Evolutionary conservation across 106 monocot species (phyloP).

Genomic region (Vanilla planifolia): DNA sequence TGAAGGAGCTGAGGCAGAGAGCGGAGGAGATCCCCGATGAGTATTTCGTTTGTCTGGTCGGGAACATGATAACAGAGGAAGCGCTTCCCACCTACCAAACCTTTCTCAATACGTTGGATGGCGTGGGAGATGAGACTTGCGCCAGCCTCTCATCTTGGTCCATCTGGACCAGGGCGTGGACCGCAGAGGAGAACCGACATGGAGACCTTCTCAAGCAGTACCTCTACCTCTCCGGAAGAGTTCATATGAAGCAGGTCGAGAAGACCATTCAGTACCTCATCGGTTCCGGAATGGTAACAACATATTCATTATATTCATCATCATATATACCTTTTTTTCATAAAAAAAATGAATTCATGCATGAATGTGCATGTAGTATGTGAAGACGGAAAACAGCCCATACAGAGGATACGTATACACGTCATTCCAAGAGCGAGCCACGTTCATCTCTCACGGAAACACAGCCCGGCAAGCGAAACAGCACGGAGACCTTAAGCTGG

Average conservation of each 20-base stretch:
- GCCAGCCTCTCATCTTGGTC: constrained; percentile 12
- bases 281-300: constrained; percentile 11
- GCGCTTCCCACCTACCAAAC: constrained; percentile 5
- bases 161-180: constrained; percentile 7
- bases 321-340: not conserved
- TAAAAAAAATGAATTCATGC: not conserved
- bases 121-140: constrained; percentile 5
- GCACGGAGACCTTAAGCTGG: constrained; percentile 38
- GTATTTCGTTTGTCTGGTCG: constrained; percentile 2
- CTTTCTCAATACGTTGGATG: constrained; percentile 1
- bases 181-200: constrained; percentile 14
- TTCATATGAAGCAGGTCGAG: constrained; percentile 11
- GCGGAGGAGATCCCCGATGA: constrained; percentile 4
- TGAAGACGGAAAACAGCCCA: not conserved
- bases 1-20: not conserved
- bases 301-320: not conserved
- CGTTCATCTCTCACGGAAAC: constrained; percentile 57
- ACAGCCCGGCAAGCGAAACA: constrained; percentile 52
- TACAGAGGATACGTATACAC: constrained; percentile 26
- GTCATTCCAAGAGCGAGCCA: constrained; percentile 55
- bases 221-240: constrained; percentile 7
- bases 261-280: constrained; percentile 7
- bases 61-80: constrained; percentile 14
- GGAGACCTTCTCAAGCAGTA: constrained; percentile 18
- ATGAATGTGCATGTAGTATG: not conserved